Base-by-base conservation (phyloP, 139 green algal genomes). In the Desmodesmus armatus region DNA sequence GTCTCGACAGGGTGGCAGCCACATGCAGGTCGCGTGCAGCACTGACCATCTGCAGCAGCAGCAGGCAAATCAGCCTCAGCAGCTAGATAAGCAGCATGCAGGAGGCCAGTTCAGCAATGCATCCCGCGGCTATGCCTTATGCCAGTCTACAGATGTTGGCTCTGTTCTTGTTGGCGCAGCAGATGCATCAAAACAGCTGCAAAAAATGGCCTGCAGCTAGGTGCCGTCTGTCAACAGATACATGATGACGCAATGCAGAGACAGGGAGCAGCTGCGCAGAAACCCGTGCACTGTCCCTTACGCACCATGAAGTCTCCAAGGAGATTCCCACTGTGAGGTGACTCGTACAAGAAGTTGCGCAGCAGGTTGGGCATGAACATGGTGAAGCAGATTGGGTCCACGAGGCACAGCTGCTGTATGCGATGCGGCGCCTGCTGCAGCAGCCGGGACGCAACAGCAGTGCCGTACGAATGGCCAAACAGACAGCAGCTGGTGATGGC, bases 311-410 rank as follows among this genome's bases (percentile, higher is more conserved):
- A 86, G 51, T 86, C 80, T 35, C 66, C 80, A 31, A 86, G 27
- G 15, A 29, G 3, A 39, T 19, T 80, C 39, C 80, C 80, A 9
- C 33, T 80, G 17, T 21, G 35, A 25, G 80, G 80, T 2, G 69
- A 43, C 37, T 86, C 67, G 7, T 93, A 93, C 13, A 93, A 31
- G 58, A 93, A 93, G 76, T 76, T 85, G 47, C 67, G 37, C 43
- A 93, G 82, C 76, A 93, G 81, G 70, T 78, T 66, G 1, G 88
- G 88, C 84, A 91, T 88, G 80, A 93, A 93, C 88, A 91, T 91
- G 83, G 82, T 43, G 55, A 72, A 71, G 37, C 76, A 82, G 37
- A 82, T 58, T 37, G 77, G 77, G 58, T 83, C 77, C 5, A 83
- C 74, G n/a, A 83, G 40, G 29, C 58, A 75, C 27, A 65, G 33